Percentiles rank a stretch among this genome's conserved stretches.
phyloP scores from a whole-genome alignment of 2,329 filamentous ascomycete species.

The Fusarium chaquense region DNA sequence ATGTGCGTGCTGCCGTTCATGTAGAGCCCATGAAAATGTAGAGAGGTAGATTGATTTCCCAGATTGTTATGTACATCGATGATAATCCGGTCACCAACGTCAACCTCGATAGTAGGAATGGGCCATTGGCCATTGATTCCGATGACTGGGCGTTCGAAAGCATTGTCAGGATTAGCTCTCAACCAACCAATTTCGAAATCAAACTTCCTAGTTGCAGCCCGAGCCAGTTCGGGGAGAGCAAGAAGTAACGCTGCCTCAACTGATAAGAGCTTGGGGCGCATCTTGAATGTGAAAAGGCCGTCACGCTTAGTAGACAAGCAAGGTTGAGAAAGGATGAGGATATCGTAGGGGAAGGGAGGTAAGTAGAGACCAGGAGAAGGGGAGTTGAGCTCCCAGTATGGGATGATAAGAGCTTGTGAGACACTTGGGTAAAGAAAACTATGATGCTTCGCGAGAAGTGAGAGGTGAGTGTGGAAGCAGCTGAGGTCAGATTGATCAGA shows the following conservation, averaged over 20 bases:
- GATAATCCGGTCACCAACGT: slow-evolving; percentile 71
- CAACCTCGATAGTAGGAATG: slow-evolving; percentile 72
- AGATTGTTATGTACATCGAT: slow-evolving; percentile 70
- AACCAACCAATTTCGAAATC: slow-evolving; percentile 81
- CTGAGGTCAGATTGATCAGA: slow-evolving; percentile 27
- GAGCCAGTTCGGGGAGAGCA: slow-evolving; percentile 35
- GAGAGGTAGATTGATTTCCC: slow-evolving; percentile 71
- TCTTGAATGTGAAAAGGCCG: slow-evolving; percentile 14
- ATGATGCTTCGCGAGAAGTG: slow-evolving; percentile 1
- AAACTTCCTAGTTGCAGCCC: slow-evolving; percentile 63
- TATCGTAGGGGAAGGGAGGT: neutral
- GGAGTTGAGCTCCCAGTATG: slow-evolving; percentile 3
- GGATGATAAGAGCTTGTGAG: slow-evolving; percentile 16
- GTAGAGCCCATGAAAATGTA: slow-evolving; percentile 79
- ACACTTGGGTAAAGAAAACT: neutral
- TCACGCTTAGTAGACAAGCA: slow-evolving; percentile 11
- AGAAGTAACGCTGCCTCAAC: slow-evolving; percentile 37
- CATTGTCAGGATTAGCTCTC: slow-evolving; percentile 76
- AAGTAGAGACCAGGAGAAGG: neutral
- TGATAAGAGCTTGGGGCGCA: slow-evolving; percentile 33
- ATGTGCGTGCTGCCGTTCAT: slow-evolving; percentile 75
- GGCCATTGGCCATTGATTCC: slow-evolving; percentile 85
- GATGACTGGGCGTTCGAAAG: slow-evolving; percentile 71
- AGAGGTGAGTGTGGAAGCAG: slow-evolving; percentile 9
- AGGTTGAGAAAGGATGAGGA: neutral